phyloP scores from a whole-genome alignment of 306 rosid species.

The Cucumis cinereus region DNA sequence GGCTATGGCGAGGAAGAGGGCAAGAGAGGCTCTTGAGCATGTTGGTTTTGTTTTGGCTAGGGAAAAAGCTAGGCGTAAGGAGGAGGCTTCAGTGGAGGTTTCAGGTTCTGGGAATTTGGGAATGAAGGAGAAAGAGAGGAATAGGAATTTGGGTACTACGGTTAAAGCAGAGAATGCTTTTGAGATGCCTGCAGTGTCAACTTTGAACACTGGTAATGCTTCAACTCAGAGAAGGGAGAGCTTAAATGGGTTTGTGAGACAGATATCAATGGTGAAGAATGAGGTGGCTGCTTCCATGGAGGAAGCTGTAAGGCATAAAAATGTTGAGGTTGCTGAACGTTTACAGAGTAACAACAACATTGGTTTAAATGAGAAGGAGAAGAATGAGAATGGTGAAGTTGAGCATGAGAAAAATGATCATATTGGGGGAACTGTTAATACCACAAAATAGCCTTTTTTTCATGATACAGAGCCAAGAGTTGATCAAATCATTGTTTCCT shows the following conservation, averaged over 20 bases:
- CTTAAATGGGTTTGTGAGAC: slow-evolving; percentile 16
- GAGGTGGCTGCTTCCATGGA: neutral
- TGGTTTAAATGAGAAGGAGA: slow-evolving; percentile 10
- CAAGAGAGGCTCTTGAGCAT: slow-evolving; percentile 40
- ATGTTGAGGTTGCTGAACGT: slow-evolving; percentile 5
- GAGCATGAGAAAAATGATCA: slow-evolving; percentile 10
- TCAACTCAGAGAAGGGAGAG: slow-evolving; percentile 10
- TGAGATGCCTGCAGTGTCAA: neutral
- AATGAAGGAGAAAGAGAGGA: slow-evolving; percentile 14
- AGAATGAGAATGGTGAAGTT: slow-evolving; percentile 8
- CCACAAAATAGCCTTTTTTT: neutral
- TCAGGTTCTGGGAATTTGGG: slow-evolving; percentile 19
- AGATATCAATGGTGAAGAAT: slow-evolving; percentile 7
- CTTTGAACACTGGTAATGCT: neutral
- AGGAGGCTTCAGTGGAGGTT: slow-evolving; percentile 18
- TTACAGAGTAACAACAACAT: slow-evolving; percentile 16
- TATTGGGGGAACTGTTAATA: slow-evolving; percentile 17
- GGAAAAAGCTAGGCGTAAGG: slow-evolving; percentile 19
- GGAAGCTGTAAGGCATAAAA: slow-evolving; percentile 3
- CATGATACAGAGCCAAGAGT: slow-evolving; percentile 6
- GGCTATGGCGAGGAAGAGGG: slow-evolving; percentile 41
- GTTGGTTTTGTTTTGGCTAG: slow-evolving; percentile 14
- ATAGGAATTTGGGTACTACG: slow-evolving; percentile 4
- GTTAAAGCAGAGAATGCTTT: slow-evolving; percentile 1
- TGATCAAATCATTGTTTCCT: neutral